Evolutionary conservation across 495 filamentous ascomycete species (phyloP), one percentile per base, ranked within the genome.

Genomic region (Rhizodiscina lignyota): DNA sequence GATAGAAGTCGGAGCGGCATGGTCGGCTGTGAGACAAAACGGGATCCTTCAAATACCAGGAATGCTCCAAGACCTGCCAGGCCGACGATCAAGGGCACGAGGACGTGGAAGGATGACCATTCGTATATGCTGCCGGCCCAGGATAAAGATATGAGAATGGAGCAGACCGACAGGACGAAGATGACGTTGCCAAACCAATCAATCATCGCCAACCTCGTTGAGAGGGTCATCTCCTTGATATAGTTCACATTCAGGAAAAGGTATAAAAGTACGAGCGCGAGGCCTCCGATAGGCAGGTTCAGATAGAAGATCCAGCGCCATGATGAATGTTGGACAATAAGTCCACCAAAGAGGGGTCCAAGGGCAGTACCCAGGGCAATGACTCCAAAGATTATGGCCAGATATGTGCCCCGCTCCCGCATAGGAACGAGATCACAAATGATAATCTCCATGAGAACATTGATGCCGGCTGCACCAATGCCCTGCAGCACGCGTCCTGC

Each of bases 41-140:
- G 75, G 64, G 62, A 70, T 50, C 89, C 82, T 46, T 72, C 63
- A 1, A 82, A 15, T 46, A 71, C 55, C n/a, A n/a, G n/a, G 49
- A 85, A 89, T 19, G 79, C 36, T 4, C 44, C 58, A 34, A 70
- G 64, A n/a, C 65, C 65, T 6, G 75, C 23, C 18, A 76, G 26
- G 5, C 85, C 83, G 44, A 86, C 83, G 21, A 89, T 57, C 39
- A 92, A 67, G 17, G 89, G 60, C 53, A 80, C 83, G 36, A 92
- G 64, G 30, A 89, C 79, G 0, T 64, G 74, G 0, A 77, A 56
- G 1, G 82, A 87, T 36, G 45, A 45, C 84, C 84, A 93, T 11
- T 81, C 77, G 40, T 67, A 67, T n/a, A 62, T 63, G 23, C 79
- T 63, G 16, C 85, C 85, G 32, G 83, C 83, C 37, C 76, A 77